Evolutionary conservation across 768 basidiomycete genomes (phyloP), one percentile per base, ranked within the genome.

Genomic region (Cystobasidium onofrii): DNA sequence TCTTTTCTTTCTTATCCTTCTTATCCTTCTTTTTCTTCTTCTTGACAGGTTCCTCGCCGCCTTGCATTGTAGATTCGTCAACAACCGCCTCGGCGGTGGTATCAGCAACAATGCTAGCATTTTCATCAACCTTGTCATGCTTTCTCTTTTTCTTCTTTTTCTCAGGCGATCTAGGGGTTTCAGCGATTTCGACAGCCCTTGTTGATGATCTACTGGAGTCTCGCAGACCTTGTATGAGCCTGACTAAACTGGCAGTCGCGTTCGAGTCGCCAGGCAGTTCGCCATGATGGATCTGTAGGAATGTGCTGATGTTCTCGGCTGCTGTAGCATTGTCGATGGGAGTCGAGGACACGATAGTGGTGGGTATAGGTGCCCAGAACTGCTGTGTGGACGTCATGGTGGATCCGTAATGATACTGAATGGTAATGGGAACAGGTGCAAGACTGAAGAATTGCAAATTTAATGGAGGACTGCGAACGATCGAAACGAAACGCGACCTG

Each of bases 81-180:
- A 15, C 63, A 64, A 62, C 73, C 63, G 34, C 54, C 41, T 46
- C 67, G 33, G 61, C 33, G 34, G 41, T 73, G 74, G 46, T 70
- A 73, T 66, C 61, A 3, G 62, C 74, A 64, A 64, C 61, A 67
- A 36, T 18, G 46, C 46, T 50, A 23, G n/a, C 65, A 33, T 67
- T 12, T 1, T 9, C 10, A 31, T 67, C 50, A 18, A 54, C 43
- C 31, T 54, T 43, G 9, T 43, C 39, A 46, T 52, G 65, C 34
- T 54, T 52, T 25, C 65, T 36, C 50, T 50, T 46, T 25, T 23
- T 25, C 63, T 39, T 61, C 36, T 6, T 7, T 23, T 61, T 33
- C 27, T 61, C 36, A 33, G 60, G 36, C 31, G 39, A 41, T 54
- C 7, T 60, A 1, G 33, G 29, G 27, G 12, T 1, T 17, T 27